Base-by-base conservation (phyloP, 495 filamentous ascomycete species). In the Clavariopsis aquatica region DNA sequence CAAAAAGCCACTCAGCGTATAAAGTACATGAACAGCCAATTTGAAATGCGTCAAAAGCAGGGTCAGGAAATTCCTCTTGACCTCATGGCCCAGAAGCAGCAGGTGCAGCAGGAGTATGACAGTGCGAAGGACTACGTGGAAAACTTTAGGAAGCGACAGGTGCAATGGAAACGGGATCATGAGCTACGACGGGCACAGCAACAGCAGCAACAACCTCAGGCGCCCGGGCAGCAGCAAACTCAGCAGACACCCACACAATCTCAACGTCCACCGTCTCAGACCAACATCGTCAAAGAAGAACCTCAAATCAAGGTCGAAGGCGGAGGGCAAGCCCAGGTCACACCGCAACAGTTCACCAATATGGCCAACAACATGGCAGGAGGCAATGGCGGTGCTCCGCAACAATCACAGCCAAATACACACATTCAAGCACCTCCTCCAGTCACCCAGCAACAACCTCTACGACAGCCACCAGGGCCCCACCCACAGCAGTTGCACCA, bases 121-220 rank as follows among this genome's bases (percentile, higher is more conserved):
- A 49, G 41, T 6, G 56, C 52, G 2, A 66, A 69, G 38, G 23
- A 56, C 22, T 72, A 46, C 41, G 34, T 66, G 4, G 66, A 72
- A 17, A 58, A 60, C 3, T 72, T 72, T 34, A 55, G 66, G 54
- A 65, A 62, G 43, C 61, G 57, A 24, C 65, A 72, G 38, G n/a
- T 8, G 8, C 31, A 60, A 59, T 62, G 52, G 41, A 68, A 63
- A 41, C 17, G 19, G 22, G 41, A 64, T 41, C 13, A 38, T 13
- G 62, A 62, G 55, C 60, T 69, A 62, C 54, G 56, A 28, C 31
- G 63, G 5, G 43, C 47, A 13, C 59, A 66, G 53, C 51, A 63
- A 31, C 70, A 73, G 52, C 60, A 65, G 47, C 49, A 55, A 52
- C 52, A 52, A 31, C 19, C 10, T 24, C 61, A 52, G 15, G n/a